phyloP scores from a whole-genome alignment of 1,284 basidiomycete genomes.

The Cutaneotrichosporon mucoides region DNA sequence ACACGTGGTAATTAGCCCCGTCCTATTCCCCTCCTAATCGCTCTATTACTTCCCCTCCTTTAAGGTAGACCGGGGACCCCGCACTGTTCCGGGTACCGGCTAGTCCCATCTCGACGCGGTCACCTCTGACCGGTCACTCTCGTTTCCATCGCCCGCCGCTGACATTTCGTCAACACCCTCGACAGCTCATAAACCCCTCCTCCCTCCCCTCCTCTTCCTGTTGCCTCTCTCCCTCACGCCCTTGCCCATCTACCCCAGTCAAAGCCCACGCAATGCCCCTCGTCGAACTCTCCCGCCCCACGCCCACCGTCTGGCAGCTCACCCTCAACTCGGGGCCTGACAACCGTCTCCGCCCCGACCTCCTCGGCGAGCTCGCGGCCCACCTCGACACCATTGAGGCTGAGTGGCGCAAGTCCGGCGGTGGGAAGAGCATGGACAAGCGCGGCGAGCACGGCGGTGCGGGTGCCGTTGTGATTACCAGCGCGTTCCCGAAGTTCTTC shows the following conservation, averaged over 20 bases:
- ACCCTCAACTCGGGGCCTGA: conserved; percentile 45
- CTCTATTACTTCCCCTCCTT: no score
- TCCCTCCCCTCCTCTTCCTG: no score
- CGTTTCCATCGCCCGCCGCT: no score
- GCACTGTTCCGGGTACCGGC: no score
- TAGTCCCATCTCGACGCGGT: no score
- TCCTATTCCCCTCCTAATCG: no score
- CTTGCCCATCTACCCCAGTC: no score
- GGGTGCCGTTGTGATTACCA: conserved; percentile 73
- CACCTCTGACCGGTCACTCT: no score
- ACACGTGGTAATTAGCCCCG: no score
- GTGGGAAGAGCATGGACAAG: conserved; percentile 26
- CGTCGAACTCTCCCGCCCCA: conserved; percentile 30
- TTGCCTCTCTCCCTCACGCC: background rate
- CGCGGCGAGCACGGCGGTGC: conserved; percentile 48
- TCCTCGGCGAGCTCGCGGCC: conserved; percentile 34
- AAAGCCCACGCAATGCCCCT: background rate
- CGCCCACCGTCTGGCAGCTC: conserved; percentile 37
- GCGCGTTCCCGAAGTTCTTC: conserved; percentile 78
- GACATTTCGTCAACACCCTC: no score
- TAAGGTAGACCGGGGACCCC: no score
- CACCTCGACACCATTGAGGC: conserved; percentile 72
- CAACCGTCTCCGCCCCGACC: conserved; percentile 44
- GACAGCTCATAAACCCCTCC: no score
- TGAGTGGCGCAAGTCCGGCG: conserved; percentile 65